A percentile compares a stretch with the other conserved stretches of the same genome.
These are phyloP conservation scores for Didymella glomerata DNA, from an alignment of 2,329 filamentous ascomycete genomes.

Conservation along the genomic window DNA sequence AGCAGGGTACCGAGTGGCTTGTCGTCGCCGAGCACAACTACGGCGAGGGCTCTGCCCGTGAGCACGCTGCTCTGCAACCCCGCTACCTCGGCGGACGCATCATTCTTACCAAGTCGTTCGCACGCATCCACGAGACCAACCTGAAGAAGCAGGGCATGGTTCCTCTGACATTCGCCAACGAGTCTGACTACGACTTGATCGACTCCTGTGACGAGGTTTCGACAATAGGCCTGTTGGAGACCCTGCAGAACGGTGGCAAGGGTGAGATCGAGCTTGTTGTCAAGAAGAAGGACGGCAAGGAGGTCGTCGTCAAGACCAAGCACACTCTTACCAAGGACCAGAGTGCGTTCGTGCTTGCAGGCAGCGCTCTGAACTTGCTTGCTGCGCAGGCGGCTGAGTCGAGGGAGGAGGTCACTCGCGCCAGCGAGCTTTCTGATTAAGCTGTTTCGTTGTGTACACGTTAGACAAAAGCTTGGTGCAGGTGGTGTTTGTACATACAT, in stretches of 20 bases:
- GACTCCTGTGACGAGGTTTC: conserved; percentile 82
- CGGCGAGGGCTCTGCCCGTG: conserved; percentile 86
- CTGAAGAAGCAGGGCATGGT: conserved; percentile 98
- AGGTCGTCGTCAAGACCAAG: conserved; percentile 76
- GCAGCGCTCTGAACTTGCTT: conserved; percentile 90
- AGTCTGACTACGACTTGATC: conserved; percentile 86
- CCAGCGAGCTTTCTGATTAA: conserved; percentile 52
- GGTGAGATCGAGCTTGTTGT: conserved; percentile 74
- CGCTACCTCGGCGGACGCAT: conserved; percentile 87
- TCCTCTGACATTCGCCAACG: conserved; percentile 87
- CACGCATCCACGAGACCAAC: conserved; percentile 94
- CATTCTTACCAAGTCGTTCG: conserved; percentile 86
- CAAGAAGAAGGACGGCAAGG: conserved; percentile 65
- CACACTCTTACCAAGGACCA: conserved; percentile 92
- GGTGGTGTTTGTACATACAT: conserved; percentile 22
- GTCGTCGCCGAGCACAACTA: conserved; percentile 58
- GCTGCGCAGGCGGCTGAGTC: conserved; percentile 65
- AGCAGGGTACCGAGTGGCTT: conserved; percentile 14
- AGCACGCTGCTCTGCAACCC: conserved; percentile 89
- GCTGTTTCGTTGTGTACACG: background rate
- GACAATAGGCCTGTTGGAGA: conserved; percentile 84
- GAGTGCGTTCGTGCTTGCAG: conserved; percentile 89
- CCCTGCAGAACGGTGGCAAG: conserved; percentile 78
- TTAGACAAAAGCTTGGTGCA: conserved; percentile 14
- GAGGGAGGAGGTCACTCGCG: conserved; percentile 48